Evolutionary conservation across 1,284 basidiomycete species (phyloP), one percentile per base, ranked within the genome.

Genomic region (Wolfiporia cocos): DNA sequence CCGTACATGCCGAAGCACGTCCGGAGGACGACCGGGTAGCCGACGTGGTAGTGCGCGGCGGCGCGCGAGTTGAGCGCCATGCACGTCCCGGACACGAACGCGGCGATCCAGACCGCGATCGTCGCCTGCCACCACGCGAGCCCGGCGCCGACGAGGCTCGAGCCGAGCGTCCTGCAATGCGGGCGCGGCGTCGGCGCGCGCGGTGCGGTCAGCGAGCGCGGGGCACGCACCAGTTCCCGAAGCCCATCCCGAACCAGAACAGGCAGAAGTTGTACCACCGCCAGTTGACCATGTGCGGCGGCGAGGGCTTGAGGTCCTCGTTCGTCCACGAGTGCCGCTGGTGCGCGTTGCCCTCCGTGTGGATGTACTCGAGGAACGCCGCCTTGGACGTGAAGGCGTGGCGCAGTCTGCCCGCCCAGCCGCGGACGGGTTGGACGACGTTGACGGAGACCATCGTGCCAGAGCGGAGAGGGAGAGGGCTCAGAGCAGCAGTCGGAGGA

Each of bases 1-100:
- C 71, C 64, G 37, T 64, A 69, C 59, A 70, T 70, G 2, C 73
- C 73, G 47, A 66, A 74, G 4, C 62, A 65, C 0, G 66, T 65
- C 5, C 73, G 57, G 3, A 67, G 62, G 12, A 70, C 58, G 44
- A 74, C 62, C 0, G 71, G 65, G 52, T 73, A 74, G 9, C 70
- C 70, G 2, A 70, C 65, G 50, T 69, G 69, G 37, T 71, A 65
- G 33, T 58, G 62, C 0, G 69, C 67, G 3, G 70, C 71, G 20
- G 68, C 61, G 43, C 63, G 57, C 35, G 64, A 68, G 51, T 70
- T 71, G 35, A 61, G 38, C 2, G 50, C 49, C 44, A 59, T 53
- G 39, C 54, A 48, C 3, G 48, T 20, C 12, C 53, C 51, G 31
- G 57, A 52, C 12, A 54, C 52, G 20, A 53, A 40, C 15, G 59